A percentile compares a stretch with the other conserved stretches of the same genome.
Conservation (phyloP, 2,329 filamentous ascomycete genomes). For the Penicillium sp. region DNA sequence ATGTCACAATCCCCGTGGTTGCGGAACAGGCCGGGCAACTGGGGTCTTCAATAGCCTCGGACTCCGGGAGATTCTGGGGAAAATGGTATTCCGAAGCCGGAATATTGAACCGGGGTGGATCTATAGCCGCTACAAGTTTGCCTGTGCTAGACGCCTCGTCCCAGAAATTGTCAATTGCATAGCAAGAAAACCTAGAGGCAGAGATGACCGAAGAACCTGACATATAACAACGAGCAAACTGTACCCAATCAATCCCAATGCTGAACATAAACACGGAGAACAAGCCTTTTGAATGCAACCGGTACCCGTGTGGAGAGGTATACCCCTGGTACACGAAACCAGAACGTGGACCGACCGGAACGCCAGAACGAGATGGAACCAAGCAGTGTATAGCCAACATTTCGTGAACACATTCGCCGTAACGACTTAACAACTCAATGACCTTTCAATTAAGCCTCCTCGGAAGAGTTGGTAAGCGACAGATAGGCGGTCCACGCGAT, state of each 20-base stretch:
- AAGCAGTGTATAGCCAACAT: slow-evolving; percentile 6
- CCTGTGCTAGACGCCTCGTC: too few relatives aligned
- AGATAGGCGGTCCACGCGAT: slow-evolving; percentile 98
- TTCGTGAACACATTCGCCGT: slow-evolving; percentile 15
- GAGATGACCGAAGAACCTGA: background rate
- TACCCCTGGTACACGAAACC: slow-evolving; percentile 15
- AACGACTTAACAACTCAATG: too few relatives aligned
- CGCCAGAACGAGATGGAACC: slow-evolving; percentile 12
- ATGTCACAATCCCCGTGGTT: slow-evolving; percentile 31
- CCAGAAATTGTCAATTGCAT: too few relatives aligned
- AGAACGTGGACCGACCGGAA: slow-evolving; percentile 11
- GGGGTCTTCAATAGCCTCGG: slow-evolving; percentile 20
- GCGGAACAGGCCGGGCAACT: slow-evolving; percentile 25
- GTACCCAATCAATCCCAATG: slow-evolving; percentile 6
- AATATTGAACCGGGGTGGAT: slow-evolving; percentile 20
- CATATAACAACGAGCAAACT: slow-evolving; percentile 2
- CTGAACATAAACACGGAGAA: slow-evolving; percentile 5
- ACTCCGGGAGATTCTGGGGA: slow-evolving; percentile 23
- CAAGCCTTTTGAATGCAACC: slow-evolving; percentile 16
- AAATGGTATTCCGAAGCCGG: slow-evolving; percentile 11
- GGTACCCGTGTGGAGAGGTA: slow-evolving; percentile 6
- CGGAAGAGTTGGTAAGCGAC: slow-evolving; percentile 80
- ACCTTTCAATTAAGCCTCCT: slow-evolving; percentile 53
- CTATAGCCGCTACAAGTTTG: slow-evolving; percentile 14
- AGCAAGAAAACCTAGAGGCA: slow-evolving; percentile 3